A percentile compares a stretch with the other conserved stretches of the same genome.
Conservation (phyloP, 768 basidiomycete genomes). For the Xerocomellus dryophilus region DNA sequence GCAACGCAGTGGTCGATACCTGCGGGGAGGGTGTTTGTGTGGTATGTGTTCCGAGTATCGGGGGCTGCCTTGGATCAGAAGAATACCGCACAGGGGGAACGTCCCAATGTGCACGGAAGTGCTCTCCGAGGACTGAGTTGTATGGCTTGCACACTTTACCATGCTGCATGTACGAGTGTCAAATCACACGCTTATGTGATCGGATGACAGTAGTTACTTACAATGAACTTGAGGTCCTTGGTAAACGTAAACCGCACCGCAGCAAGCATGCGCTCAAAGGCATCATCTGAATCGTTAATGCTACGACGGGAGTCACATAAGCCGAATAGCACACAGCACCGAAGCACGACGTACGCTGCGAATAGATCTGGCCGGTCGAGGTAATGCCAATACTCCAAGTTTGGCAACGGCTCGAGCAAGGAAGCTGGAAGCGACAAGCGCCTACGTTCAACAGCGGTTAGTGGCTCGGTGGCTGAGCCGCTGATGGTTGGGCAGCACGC, state of each 20-base stretch:
- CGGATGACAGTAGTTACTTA: slow-evolving; percentile 36
- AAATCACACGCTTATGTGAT: background rate
- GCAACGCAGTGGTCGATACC: slow-evolving; percentile 18
- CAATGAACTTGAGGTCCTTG: slow-evolving; percentile 92
- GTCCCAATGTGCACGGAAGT: slow-evolving; percentile 88
- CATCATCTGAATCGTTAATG: slow-evolving; percentile 87
- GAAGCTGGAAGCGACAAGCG: slow-evolving; percentile 91
- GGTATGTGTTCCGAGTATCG: slow-evolving; percentile 44
- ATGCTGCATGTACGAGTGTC: slow-evolving; percentile 45
- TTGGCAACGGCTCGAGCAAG: slow-evolving; percentile 89
- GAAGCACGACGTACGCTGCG: slow-evolving; percentile 66
- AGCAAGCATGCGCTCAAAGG: slow-evolving; percentile 95
- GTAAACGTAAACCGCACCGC: slow-evolving; percentile 85
- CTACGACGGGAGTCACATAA: slow-evolving; percentile 39
- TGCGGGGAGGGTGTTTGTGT: slow-evolving; percentile 26
- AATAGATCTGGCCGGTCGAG: slow-evolving; percentile 89
- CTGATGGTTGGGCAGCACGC: slow-evolving; percentile 29
- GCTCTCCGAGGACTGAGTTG: slow-evolving; percentile 84
- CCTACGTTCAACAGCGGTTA: slow-evolving; percentile 42
- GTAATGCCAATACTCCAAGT: slow-evolving; percentile 96
- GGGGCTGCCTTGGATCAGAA: slow-evolving; percentile 44
- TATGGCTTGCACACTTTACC: slow-evolving; percentile 94
- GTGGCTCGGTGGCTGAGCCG: slow-evolving; percentile 7
- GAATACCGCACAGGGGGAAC: slow-evolving; percentile 59
- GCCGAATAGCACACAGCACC: background rate